Evolutionary conservation across 2,329 filamentous ascomycete genomes (phyloP), one percentile per base, ranked within the genome.

Genomic region (Hypocreales sp.): DNA sequence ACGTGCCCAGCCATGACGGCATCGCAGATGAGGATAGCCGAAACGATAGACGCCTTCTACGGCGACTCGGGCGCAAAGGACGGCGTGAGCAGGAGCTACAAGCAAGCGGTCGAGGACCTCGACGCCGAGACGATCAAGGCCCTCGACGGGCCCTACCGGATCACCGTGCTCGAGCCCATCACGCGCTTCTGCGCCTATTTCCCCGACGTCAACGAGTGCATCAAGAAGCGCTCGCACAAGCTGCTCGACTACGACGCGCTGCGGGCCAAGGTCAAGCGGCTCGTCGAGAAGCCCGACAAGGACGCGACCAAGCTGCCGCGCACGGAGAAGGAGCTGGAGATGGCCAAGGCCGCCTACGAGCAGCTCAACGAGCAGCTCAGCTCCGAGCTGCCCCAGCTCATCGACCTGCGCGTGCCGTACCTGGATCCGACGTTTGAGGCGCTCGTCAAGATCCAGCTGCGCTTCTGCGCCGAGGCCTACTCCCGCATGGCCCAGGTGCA

Each of bases 31-130:
- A 79, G 87, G 48, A 95, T 98, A 53, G 90, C 90, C 38, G 90
- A 98, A 56, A 98, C 90, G 13, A 98, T 98, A 55, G 90, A 98
- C 58, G 90, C 90, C 22, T 98, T 98, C 56, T 98, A 98, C 58
- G 90, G 90, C 30, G 90, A 98, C 50, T 78, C 86, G 1, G 92
- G 92, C 27, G 84, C 90, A 27, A 82, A 76, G 45, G 92, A 98
- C 50, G 90, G 90, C 30, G 90, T 98, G 32, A 92, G 81, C 55
- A 72, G 87, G 50, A 92, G 82, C 51, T 98, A 98, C 62, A 98
- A 95, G 58, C 86, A 95, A 53, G 90, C 90, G 7, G 92, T 98
- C 13, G 90, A 94, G 50, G 90, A 98, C 50, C 68, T 98, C 26
- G 92, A 98, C 51, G 80, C 90, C 28, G 92, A 98, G 55, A 98